Conservation (phyloP, 2,329 filamentous ascomycete species). For the Cladosporium sp. region DNA sequence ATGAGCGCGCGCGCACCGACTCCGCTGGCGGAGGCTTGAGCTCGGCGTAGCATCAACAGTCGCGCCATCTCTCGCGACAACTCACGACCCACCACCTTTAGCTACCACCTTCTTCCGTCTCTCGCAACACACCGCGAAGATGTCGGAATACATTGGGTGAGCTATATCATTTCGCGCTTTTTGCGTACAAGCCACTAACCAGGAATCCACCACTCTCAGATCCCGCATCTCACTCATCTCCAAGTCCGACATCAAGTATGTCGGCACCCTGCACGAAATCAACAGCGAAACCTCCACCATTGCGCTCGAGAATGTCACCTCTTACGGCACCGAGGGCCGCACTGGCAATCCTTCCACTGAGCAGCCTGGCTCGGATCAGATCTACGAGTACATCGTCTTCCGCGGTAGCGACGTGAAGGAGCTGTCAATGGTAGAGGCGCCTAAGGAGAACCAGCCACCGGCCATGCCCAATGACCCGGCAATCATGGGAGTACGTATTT, state of each 20-base stretch:
- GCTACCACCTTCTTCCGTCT: not conserved
- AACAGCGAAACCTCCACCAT: constrained; percentile 96
- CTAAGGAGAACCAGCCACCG: constrained; percentile 67
- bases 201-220: constrained; percentile 45
- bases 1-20: too few species aligned
- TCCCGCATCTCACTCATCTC: constrained; percentile 95
- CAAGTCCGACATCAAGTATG: constrained; percentile 94
- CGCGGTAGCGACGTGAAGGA: constrained; percentile 98
- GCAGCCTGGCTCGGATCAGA: constrained; percentile 74
- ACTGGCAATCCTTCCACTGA: constrained; percentile 74
- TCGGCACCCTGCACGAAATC: constrained; percentile 94
- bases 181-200: constrained; percentile 20
- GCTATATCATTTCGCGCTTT: constrained; percentile 25
- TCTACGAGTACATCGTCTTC: constrained; percentile 99
- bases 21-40: not conserved
- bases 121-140: constrained; percentile 27
- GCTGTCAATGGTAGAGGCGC: constrained; percentile 78
- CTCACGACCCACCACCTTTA: not conserved
- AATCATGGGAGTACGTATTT: constrained; percentile 70
- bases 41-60: constrained; percentile 5
- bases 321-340: constrained; percentile 89
- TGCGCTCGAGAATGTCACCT: constrained; percentile 92
- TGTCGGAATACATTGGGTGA: constrained; percentile 61
- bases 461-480: constrained; percentile 90
- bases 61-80: not conserved